Conservation (phyloP, 805 yeast genomes). For the Candida nanaspora region DNA sequence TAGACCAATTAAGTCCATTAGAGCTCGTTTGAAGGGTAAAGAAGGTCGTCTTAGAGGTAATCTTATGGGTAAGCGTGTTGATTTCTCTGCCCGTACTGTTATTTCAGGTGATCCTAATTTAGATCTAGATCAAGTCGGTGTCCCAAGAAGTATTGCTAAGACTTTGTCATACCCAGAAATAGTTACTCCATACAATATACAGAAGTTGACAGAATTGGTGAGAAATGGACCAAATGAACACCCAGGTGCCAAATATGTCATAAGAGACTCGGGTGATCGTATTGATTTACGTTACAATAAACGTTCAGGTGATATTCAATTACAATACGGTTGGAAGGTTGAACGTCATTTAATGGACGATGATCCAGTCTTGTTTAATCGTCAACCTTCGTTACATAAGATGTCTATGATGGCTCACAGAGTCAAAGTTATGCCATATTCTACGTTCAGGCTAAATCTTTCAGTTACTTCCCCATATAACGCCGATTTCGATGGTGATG, state of each 20-base stretch:
- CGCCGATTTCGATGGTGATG: slow-evolving; percentile 99
- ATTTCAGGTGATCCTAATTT: slow-evolving; percentile 98
- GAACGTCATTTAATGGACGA: slow-evolving; percentile 97
- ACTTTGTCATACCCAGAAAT: slow-evolving; percentile 95
- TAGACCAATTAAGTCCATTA: slow-evolving; percentile 94
- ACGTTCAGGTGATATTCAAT: slow-evolving; percentile 95
- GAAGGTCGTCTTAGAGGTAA: slow-evolving; percentile 99
- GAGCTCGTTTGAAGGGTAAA: slow-evolving; percentile 99
- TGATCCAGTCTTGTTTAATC: slow-evolving; percentile 96
- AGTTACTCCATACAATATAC: slow-evolving; percentile 96
- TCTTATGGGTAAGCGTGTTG: slow-evolving; percentile 99
- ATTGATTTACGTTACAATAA: slow-evolving; percentile 95
- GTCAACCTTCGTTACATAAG: slow-evolving; percentile 98
- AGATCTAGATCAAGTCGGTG: slow-evolving; percentile 98
- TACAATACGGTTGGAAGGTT: slow-evolving; percentile 98
- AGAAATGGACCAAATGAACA: slow-evolving; percentile 99
- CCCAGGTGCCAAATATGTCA: slow-evolving; percentile 98
- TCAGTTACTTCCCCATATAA: slow-evolving; percentile 99
- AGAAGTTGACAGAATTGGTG: slow-evolving; percentile 84
- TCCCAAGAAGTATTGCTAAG: slow-evolving; percentile 92
- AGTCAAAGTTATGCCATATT: slow-evolving; percentile 97
- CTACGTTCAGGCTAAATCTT: slow-evolving; percentile 91
- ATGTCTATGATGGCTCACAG: slow-evolving; percentile 99
- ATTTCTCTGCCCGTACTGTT: slow-evolving; percentile 97
- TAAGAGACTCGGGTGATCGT: slow-evolving; percentile 98